Conservation (phyloP, 306 rosid species). For the Dryas octopetala region DNA sequence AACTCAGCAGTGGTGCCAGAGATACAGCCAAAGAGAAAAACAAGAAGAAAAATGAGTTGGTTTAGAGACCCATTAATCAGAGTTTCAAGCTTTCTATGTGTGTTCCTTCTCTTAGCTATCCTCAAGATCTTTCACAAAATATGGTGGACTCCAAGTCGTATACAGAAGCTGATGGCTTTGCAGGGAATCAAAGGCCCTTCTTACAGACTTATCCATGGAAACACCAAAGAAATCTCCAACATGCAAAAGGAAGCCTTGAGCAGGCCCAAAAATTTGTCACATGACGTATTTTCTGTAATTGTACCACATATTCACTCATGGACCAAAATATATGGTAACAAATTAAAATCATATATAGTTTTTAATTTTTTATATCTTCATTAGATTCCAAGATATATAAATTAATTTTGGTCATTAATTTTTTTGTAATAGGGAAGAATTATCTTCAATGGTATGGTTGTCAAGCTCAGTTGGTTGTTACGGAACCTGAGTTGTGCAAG, state of each 20-base stretch:
- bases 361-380: background rate
- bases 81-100: too few relatives aligned
- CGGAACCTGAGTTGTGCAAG: background rate
- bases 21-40: too few relatives aligned
- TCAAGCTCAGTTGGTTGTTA: conserved; percentile 7
- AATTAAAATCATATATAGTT: background rate
- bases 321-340: background rate
- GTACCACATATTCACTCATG: background rate
- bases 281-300: background rate
- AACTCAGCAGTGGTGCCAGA: too few relatives aligned
- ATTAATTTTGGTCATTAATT: background rate
- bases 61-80: too few relatives aligned
- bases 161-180: background rate
- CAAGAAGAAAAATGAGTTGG: too few relatives aligned
- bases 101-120: too few relatives aligned
- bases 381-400: background rate
- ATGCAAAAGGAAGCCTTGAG: background rate
- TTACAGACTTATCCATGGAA: background rate
- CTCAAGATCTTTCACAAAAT: background rate
- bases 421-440: background rate
- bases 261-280: background rate
- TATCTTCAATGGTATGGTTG: conserved; percentile 14
- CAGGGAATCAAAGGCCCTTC: background rate
- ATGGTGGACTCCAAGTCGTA: background rate
- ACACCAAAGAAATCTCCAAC: background rate